These are phyloP conservation scores for Globisporangium barbulae DNA, from an alignment of 352 stramenopile species.

Conservation along the genomic window DNA sequence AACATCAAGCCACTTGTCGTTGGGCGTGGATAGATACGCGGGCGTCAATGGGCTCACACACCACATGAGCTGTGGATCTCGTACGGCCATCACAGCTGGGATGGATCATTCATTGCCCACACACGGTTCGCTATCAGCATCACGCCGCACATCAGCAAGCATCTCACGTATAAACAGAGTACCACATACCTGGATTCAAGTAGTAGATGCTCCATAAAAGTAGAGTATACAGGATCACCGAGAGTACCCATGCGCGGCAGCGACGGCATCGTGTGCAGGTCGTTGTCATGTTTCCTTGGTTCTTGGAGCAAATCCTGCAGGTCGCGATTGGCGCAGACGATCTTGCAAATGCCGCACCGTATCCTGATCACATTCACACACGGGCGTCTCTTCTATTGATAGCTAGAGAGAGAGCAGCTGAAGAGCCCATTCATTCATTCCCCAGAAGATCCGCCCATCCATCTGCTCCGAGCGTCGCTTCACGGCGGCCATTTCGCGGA, in stretches of 20 bases:
- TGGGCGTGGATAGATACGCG: conserved; percentile 24
- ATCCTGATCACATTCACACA: not conserved
- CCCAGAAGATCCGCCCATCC: not conserved
- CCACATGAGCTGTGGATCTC: conserved; percentile 58
- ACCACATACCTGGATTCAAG: not conserved
- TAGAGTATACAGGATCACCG: not conserved
- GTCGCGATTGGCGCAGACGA: not conserved
- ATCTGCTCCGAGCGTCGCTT: not conserved
- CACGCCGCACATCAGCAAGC: not conserved
- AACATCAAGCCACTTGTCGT: conserved; percentile 54
- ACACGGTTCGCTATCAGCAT: not conserved
- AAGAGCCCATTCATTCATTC: too few relatives aligned
- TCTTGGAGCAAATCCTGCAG: not conserved
- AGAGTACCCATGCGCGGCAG: not conserved
- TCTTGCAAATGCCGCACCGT: not conserved
- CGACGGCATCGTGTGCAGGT: not conserved
- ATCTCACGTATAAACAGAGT: not conserved
- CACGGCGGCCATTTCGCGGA: not conserved
- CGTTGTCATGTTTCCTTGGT: not conserved
- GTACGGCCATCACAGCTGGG: conserved; percentile 15
- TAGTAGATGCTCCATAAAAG: not conserved
- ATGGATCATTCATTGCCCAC: not conserved
- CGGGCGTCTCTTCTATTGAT: not conserved
- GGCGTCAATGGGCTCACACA: conserved; percentile 50
- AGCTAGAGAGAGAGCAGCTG: not conserved